A percentile compares a stretch with the other conserved stretches of the same genome.
phyloP scores from a whole-genome alignment of 2,329 filamentous ascomycete genomes.

The Aaosphaeria pasadenensis region DNA sequence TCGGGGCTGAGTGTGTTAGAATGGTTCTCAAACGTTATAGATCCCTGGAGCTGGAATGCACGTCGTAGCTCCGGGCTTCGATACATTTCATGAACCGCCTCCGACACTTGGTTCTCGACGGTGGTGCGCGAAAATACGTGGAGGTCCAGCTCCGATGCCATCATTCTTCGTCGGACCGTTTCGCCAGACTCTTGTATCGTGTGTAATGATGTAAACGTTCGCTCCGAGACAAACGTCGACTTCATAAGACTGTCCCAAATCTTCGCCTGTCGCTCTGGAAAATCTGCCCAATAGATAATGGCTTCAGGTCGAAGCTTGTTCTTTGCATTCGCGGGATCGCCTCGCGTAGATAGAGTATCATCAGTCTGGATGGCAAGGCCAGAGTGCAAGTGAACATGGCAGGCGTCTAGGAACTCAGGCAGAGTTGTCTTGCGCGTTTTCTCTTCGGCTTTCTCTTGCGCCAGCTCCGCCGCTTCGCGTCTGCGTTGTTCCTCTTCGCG shows the following conservation, averaged over 20 bases:
- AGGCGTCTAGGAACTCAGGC: constrained; percentile 15
- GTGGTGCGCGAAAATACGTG: constrained; percentile 12
- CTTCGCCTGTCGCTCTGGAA: constrained; percentile 10
- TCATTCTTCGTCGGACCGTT: constrained; percentile 5
- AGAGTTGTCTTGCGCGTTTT: constrained; percentile 12
- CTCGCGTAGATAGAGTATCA: constrained; percentile 11
- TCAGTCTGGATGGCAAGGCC: constrained; percentile 9
- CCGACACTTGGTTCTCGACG: constrained; percentile 12
- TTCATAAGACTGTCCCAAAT: constrained; percentile 13
- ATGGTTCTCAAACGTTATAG: constrained; percentile 17
- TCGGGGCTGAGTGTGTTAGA: constrained; percentile 17
- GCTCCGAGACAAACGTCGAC: constrained; percentile 9
- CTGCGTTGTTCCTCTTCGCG: constrained; percentile 9
- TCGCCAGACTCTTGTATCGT: constrained; percentile 12
- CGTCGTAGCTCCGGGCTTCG: constrained; percentile 5
- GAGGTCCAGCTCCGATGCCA: constrained; percentile 17
- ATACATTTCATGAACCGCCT: constrained; percentile 10
- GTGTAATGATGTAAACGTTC: constrained; percentile 14
- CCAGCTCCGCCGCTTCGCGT: constrained; percentile 5
- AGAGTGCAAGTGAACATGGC: constrained; percentile 10
- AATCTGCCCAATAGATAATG: constrained; percentile 10
- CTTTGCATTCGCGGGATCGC: constrained; percentile 14
- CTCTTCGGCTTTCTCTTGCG: constrained; percentile 5
- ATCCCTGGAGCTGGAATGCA: constrained; percentile 13
- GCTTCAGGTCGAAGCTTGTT: constrained; percentile 16